Evolutionary conservation across 371 early-diverging fungal genomes (phyloP).

Genomic region (Circinella umbellata): DNA sequence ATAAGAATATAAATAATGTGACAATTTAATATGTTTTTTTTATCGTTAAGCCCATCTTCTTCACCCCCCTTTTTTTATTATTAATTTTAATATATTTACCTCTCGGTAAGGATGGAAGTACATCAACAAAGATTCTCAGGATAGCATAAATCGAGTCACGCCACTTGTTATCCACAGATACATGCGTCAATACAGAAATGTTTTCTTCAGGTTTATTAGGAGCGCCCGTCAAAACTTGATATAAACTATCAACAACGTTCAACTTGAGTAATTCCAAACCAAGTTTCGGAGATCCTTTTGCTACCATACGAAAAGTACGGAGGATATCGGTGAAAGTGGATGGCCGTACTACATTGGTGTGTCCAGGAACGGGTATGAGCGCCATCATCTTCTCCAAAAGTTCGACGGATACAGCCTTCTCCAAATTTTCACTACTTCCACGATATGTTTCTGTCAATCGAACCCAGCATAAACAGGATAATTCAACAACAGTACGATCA

Average conservation of each 20-base stretch:
- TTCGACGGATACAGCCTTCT: conserved; percentile 51
- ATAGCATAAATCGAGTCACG: conserved; percentile 44
- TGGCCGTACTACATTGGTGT: conserved; percentile 46
- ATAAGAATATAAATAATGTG: background rate
- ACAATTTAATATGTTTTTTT: too few species aligned
- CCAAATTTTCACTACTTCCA: conserved; percentile 55
- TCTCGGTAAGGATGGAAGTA: conserved; percentile 72
- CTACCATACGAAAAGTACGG: conserved; percentile 63
- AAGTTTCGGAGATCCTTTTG: conserved; percentile 66
- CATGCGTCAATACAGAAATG: conserved; percentile 16
- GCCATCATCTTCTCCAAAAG: conserved; percentile 51
- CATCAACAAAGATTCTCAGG: conserved; percentile 52
- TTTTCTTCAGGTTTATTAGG: conserved; percentile 11
- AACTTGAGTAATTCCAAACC: conserved; percentile 59
- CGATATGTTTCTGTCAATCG: conserved; percentile 68
- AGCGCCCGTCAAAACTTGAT: conserved; percentile 61
- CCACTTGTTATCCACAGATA: conserved; percentile 47
- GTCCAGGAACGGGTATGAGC: conserved; percentile 49
- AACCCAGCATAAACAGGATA: conserved; percentile 69
- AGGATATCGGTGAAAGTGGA: conserved; percentile 64
- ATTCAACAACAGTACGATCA: conserved; percentile 78
- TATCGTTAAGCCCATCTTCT: too few species aligned
- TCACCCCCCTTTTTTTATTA: background rate
- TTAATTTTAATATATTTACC: conserved; percentile 24
- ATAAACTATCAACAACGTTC: conserved; percentile 60